A percentile compares a stretch with the other conserved stretches of the same genome.
These are phyloP conservation scores for Claviceps purpurea DNA, from an alignment of 2,329 filamentous ascomycete genomes.

Conservation along the genomic window DNA sequence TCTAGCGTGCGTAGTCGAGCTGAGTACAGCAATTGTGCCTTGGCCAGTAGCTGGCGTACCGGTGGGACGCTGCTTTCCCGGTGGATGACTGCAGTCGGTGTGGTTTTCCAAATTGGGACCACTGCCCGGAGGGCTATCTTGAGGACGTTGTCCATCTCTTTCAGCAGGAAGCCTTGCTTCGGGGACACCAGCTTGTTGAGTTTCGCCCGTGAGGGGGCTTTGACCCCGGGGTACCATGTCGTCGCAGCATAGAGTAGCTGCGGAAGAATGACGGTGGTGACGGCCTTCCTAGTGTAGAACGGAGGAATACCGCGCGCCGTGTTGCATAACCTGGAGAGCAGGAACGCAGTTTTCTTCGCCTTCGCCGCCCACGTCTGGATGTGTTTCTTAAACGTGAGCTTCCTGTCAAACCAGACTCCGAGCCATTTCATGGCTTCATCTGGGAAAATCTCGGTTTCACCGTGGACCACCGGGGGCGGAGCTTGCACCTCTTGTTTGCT, in stretches of 20 bases:
- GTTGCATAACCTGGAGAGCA: no score
- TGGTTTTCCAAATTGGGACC: not conserved
- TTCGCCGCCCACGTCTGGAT: slow-evolving; percentile 9
- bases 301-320: no score
- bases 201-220: no score
- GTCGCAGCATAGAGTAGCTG: no score
- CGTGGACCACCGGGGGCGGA: not conserved
- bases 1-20: not conserved
- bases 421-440: slow-evolving; percentile 9
- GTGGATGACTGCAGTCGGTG: not conserved
- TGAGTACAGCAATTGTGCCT: not conserved
- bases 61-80: not conserved
- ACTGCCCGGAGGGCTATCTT: no score
- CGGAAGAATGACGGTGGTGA: no score
- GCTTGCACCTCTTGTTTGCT: not conserved
- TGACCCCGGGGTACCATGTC: no score
- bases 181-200: no score
- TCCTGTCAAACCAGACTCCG: slow-evolving; percentile 11
- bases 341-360: no score
- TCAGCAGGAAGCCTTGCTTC: no score
- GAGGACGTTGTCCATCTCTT: no score
- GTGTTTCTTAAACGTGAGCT: slow-evolving; percentile 8
- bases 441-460: not conserved
- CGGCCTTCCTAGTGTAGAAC: no score
- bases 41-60: not conserved